Evolutionary conservation across 768 basidiomycete genomes (phyloP).

Genomic region (Austroboletus festivus): DNA sequence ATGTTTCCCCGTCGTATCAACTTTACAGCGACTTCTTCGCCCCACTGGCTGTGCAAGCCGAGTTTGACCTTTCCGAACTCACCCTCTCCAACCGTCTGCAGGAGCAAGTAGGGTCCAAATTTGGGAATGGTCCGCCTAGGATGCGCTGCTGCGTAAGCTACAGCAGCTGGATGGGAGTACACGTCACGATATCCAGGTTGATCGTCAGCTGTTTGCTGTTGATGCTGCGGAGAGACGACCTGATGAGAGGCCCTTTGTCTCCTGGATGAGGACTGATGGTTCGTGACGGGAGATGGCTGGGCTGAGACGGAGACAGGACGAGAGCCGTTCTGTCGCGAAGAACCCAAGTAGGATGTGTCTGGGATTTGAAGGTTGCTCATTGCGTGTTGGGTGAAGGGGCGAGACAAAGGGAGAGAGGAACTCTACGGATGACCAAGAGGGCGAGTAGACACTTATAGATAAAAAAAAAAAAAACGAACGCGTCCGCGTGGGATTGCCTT

Average conservation of each 20-base stretch:
- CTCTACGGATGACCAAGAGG: no score
- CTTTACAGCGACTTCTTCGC: constrained; percentile 98
- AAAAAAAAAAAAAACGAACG: constrained; percentile 23
- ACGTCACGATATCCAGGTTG: constrained; percentile 62
- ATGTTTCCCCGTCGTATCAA: constrained; percentile 91
- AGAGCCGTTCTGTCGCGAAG: constrained; percentile 41
- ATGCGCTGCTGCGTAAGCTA: constrained; percentile 79
- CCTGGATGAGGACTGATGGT: constrained; percentile 41
- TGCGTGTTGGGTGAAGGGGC: constrained; percentile 1
- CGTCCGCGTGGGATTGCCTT: constrained; percentile 13
- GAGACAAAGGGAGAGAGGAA: constrained; percentile 2
- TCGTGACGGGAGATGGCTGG: constrained; percentile 46
- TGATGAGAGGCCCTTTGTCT: constrained; percentile 74
- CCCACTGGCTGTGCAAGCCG: constrained; percentile 90
- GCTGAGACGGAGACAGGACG: constrained; percentile 62
- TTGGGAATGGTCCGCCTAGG: constrained; percentile 84
- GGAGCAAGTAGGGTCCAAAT: constrained; percentile 92
- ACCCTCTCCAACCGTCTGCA: constrained; percentile 96
- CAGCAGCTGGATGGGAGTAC: constrained; percentile 80
- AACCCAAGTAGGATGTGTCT: constrained; percentile 40
- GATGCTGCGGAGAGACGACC: constrained; percentile 54
- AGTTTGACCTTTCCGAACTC: constrained; percentile 99
- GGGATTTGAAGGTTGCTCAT: constrained; percentile 44
- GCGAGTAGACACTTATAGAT: constrained; percentile 12
- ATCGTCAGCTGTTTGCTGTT: constrained; percentile 39